phyloP scores from a whole-genome alignment of 257 asterid species.

The Fraxinus quadrangulata region DNA sequence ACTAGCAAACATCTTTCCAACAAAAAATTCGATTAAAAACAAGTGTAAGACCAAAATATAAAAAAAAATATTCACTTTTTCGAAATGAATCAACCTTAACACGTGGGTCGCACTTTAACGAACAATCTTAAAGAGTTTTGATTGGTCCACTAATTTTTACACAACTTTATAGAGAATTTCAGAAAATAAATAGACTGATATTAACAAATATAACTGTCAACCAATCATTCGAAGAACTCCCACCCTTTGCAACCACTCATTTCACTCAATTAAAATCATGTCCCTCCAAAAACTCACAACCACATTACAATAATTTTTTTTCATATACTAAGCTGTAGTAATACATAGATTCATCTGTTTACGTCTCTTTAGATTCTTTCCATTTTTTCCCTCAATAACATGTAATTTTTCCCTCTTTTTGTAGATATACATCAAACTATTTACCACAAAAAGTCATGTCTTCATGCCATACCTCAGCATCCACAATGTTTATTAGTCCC shows the following conservation, averaged over 20 bases:
- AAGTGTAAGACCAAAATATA: no score
- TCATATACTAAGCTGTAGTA: neutral
- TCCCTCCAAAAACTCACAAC: neutral
- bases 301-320: neutral
- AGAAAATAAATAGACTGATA: neutral
- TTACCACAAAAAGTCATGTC: conserved; percentile 32
- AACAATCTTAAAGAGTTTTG: neutral
- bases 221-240: neutral
- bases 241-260: neutral
- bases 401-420: neutral
- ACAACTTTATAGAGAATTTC: neutral
- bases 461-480: conserved; percentile 49
- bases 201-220: neutral
- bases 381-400: neutral
- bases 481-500: conserved; percentile 47
- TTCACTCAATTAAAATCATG: neutral
- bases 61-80: no score
- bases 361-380: neutral
- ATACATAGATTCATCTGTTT: neutral
- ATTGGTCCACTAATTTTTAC: neutral
- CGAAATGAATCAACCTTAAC: no score
- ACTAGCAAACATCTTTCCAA: no score
- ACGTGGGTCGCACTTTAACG: neutral
- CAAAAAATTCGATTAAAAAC: no score
- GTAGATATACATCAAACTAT: neutral